These are phyloP conservation scores for Lolium multiflorum DNA, from an alignment of 176 grass and related monocot species.

Conservation along the genomic window DNA sequence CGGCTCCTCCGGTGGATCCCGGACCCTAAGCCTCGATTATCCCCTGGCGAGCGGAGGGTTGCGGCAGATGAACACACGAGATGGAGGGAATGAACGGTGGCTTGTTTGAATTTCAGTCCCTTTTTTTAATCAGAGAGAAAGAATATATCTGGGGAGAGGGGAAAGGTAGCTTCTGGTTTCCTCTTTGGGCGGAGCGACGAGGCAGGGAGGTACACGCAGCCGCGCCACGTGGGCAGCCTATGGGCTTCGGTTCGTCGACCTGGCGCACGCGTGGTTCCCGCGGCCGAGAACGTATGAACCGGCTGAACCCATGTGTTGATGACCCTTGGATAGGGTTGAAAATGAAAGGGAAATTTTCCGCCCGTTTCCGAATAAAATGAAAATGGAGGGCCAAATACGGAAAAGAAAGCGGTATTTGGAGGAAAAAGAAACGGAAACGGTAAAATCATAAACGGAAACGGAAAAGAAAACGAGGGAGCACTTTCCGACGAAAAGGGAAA, in stretches of 20 bases:
- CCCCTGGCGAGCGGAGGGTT: not conserved
- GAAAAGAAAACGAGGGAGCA: too few species aligned
- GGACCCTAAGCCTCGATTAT: conserved; percentile 15
- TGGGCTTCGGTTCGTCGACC: not conserved
- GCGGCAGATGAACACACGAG: not conserved
- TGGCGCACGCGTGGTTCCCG: not conserved
- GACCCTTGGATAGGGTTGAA: too few species aligned
- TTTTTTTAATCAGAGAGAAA: not conserved
- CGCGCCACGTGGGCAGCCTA: not conserved
- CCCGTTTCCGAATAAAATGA: too few species aligned
- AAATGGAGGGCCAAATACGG: too few species aligned
- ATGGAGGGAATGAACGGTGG: conserved; percentile 13
- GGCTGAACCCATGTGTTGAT: too few species aligned
- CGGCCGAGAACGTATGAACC: too few species aligned
- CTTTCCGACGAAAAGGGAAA: too few species aligned
- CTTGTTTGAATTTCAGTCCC: not conserved
- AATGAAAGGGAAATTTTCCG: too few species aligned
- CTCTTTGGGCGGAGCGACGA: not conserved
- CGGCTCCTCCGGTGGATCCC: conserved; percentile 4
- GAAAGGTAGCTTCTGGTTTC: conserved; percentile 55
- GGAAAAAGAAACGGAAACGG: too few species aligned
- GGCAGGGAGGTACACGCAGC: not conserved
- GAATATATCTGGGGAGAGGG: conserved; percentile 22
- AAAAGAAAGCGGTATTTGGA: too few species aligned
- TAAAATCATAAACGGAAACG: too few species aligned